Conservation (phyloP, 345 rosid species). For the Eutrema heterophyllum region DNA sequence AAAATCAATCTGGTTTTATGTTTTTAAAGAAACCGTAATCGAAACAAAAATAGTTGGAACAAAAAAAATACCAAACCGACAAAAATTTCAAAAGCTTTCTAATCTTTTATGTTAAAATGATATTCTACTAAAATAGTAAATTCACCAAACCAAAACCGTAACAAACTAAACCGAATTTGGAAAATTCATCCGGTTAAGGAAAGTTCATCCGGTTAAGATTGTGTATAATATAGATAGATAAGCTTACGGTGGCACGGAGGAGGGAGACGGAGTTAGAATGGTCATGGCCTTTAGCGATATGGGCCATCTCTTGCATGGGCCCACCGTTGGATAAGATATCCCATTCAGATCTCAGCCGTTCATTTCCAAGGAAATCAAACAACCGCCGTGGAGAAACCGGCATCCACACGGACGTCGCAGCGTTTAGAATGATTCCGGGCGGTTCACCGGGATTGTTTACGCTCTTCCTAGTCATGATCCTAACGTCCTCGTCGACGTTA, state of each 20-base stretch:
- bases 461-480: conserved; percentile 88
- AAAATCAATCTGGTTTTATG: no score
- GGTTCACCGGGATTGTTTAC: conserved; percentile 95
- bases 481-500: conserved; percentile 72
- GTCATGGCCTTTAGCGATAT: conserved; percentile 91
- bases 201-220: no score
- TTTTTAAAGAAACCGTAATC: no score
- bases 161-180: not conserved
- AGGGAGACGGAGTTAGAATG: conserved; percentile 96
- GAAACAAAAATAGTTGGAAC: no score
- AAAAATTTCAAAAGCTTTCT: no score
- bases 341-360: conserved; percentile 88
- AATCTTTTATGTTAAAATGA: no score
- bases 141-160: not conserved
- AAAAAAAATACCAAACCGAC: no score
- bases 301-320: conserved; percentile 97
- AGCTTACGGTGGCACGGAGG: conserved; percentile 71
- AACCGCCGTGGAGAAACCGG: conserved; percentile 69
- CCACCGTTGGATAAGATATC: conserved; percentile 96
- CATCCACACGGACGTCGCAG: conserved; percentile 93
- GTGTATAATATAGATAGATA: not conserved
- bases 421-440: conserved; percentile 79
- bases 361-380: conserved; percentile 79
- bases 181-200: no score
- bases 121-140: no score